Base-by-base conservation (phyloP, 83 land plant genomes). In the Picea abies region DNA sequence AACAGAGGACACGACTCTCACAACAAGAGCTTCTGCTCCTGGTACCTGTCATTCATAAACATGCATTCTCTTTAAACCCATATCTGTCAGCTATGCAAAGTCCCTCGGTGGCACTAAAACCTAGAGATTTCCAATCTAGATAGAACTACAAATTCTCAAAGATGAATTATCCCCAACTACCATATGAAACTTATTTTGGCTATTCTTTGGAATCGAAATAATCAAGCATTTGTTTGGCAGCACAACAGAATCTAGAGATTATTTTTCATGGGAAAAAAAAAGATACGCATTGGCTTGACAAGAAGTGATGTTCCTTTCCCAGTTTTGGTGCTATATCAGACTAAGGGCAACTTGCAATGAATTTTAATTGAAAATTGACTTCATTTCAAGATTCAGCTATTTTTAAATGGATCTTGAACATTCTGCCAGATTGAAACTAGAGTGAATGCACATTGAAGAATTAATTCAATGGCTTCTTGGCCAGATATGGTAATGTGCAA, bases 1-100 rank as follows among this genome's bases (percentile, higher is more conserved):
- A 41, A 97, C 99, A 9, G 97, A 96, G 61, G 99, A 97, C 35
- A 97, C 99, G 60, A 97, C 99, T 87, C 99, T 93, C 39, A 97
- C 90, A 58, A 97, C 99, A 88, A 97, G 89, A 60, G 88, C 87
- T 69, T 97, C 99, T 64, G 96, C 99, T 65, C 96, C 93, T 71
- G 92, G 97, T 63, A 97, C 95, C 99, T 97, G 85, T 41, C 82
- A 83, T 47, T n/a, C 67, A 1, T 26, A 77, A 6, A 23, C 32
- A 80, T 75, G 23, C 12, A 68, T 12, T 14, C 15, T 56, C 23
- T 71, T 71, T 71, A 44, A 17, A 75, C 12, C 78, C 41, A 75
- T 44, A 49, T 7, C 60, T 49, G 14, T 49, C 60, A 75, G 78
- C 60, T 49, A 75, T 22, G 15, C 29, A 75, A 37, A 44, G 39